Base-by-base conservation (phyloP, 257 asterid genomes). In the Voacanga thouarsii region DNA sequence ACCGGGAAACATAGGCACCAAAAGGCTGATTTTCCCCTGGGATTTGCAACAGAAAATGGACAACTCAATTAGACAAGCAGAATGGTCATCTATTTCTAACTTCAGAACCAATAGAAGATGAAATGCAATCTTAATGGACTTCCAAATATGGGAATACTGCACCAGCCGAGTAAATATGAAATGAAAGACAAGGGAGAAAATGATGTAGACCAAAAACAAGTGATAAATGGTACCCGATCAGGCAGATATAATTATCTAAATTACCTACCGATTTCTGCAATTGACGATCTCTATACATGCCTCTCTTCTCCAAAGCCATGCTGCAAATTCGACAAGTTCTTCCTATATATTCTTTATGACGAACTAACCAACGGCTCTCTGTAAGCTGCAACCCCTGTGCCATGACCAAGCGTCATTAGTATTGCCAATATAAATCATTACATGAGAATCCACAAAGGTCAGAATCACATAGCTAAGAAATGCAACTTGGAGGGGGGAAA, bases 241-340 rank as follows among this genome's bases (percentile, higher is more conserved):
- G 67, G 7, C 16, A 68, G 55, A 14, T 11, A 44, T 56, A 44
- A 55, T 50, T 43, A 23, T 18, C 43, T 50, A 75, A 44, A 56
- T 53, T 71, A 33, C 83, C 16, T 84, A 84, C 87, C 87, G 71
- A 65, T 75, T 72, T 72, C 81, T 76, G 81, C 71, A 66, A 72
- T 55, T 39, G 77, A 33, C 72, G 44, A 57, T 66, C 49, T 75
- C 78, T 77, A 78, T 75, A 78, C 81, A 81, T 50, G 80, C 78
- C 23, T 23, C 80, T 66, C 45, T 44, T 66, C 79, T 65, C 85
- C 87, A 75, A 75, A 57, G 66, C n/a, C 74, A 59, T 71, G 55
- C 70, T 69, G 82, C 33, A 77, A 75, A 47, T 57, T 84, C 85
- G 80, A 81, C 87, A 66, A 81, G 76, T 84, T 84, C 41, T 73